Base-by-base conservation (phyloP, 2,329 filamentous ascomycete species). In the Paraconiothyrium brasiliense region DNA sequence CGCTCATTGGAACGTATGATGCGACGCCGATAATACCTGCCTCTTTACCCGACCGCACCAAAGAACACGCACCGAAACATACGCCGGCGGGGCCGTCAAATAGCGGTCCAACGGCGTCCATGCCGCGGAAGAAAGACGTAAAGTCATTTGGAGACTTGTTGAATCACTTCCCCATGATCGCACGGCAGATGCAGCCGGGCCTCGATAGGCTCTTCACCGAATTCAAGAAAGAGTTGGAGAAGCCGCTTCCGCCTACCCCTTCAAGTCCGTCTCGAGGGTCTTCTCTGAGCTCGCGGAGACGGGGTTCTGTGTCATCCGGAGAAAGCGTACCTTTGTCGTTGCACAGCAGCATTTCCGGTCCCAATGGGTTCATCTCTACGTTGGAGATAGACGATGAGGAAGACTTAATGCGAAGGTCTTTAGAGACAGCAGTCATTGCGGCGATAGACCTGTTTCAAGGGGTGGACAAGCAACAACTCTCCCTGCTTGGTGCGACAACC, bases 381-480 rank as follows among this genome's bases (percentile, higher is more conserved):
- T 64, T 73, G 82, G 93, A 91, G 72, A 88, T 92, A 51, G 92
- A 95, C 69, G 93, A 97, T 61, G 94, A 97, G 68, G 95, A 98
- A 76, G 91, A 96, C 68, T 85, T 93, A 34, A 94, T 99, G 90
- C 86, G 94, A 59, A 89, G 89, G 24, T 93, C 93, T 16, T 82
- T 98, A 14, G 95, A 99, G 79, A 96, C 92, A 1, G 94, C 94
- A 1, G 92, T 99, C 11, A 97, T 93, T 10, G 88, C 92, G 10
- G 95, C 94, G 0, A 98, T 99, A 67, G 95, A 99, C 72, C 85
- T 98, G 1, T 99, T 99, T 68, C 94, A 98, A 72, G 89, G 90
- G 62, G 94, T 99, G 6, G 95, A 99, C 76, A 97, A 97, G 77
- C 92, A 97, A 71, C 95, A 98, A 72, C 83, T 99, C 32, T 97